Evolutionary conservation across 495 filamentous ascomycete genomes (phyloP).

Genomic region (Neurospora hispaniola): DNA sequence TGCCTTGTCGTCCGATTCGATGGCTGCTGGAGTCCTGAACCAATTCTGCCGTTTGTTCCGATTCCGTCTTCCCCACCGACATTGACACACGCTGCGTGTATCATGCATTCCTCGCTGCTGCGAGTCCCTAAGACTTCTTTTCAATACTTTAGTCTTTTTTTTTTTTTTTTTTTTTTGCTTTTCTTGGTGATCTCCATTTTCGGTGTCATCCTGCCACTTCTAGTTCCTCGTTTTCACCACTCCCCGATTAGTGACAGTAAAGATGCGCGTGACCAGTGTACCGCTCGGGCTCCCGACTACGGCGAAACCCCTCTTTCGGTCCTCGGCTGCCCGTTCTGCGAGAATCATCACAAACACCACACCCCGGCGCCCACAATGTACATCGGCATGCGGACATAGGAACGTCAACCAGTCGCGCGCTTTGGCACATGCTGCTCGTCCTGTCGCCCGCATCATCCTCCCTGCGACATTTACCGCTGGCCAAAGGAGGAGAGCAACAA

Average conservation of each 20-base stretch:
- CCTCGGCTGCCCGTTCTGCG: not conserved
- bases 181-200: not conserved
- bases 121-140: not conserved
- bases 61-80: not conserved
- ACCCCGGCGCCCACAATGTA: constrained; percentile 10
- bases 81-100: not conserved
- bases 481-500: constrained; percentile 19
- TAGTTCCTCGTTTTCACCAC: not conserved
- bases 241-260: not conserved
- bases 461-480: constrained; percentile 12
- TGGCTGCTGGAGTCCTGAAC: not conserved
- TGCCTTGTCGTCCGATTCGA: not conserved
- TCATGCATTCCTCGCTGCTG: not conserved
- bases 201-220: not conserved
- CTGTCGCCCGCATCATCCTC: constrained; percentile 4
- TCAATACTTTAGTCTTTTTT: not conserved
- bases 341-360: not conserved
- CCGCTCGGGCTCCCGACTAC: not conserved
- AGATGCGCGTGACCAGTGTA: not conserved
- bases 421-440: not conserved
- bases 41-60: not conserved
- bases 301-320: not conserved
- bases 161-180: not conserved
- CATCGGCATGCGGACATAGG: constrained; percentile 2
- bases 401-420: not conserved